Base-by-base conservation (phyloP, 345 rosid species). In the Moricandia arvensis region DNA sequence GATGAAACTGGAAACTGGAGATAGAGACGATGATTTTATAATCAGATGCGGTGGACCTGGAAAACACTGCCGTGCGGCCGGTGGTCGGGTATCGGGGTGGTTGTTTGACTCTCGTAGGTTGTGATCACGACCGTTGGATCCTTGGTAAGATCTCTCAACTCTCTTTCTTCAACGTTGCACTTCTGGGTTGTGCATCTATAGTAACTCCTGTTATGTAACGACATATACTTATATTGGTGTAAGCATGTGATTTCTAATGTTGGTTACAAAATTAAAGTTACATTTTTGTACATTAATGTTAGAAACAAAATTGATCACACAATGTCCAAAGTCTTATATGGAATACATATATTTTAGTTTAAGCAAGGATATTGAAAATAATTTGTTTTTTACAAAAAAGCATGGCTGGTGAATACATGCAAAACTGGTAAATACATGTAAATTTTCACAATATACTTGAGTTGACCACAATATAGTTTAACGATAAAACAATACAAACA, bases 181-280 rank as follows among this genome's bases (percentile, higher is more conserved):
- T 86, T 91, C 78, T 87, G 96, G 2, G 88, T 93, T 8, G 98
- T 93, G 91, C 98, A 93, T 78, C 96, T 79, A 31, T 93, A 93
- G 75, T 93, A 93, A 82, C 98, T 91, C 75, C 98, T 93, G 73
- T 62, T 60, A n/a, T 35, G 30, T 35, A 38, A 76, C 55, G 15
- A 63, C 21, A 68, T 43, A 43, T 45, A 45, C 17, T 57, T 57
- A 41, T 10, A 34, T 10, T 31, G 51, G 51, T 64, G 43, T 71
- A 71, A 59, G 63, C 73, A 72, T 71, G 16, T 33, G 75, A 30
- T 18, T 69, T 41, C 4, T 47, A 35, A 64, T 57, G 16, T 76
- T 30, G 12, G 66, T 77, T 70, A 41, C 47, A 43, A 13, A 43
- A 13, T 13, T 13, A 43, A 43, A n/a, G 5, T 43, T 12, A 4